Conservation (phyloP, 1,284 basidiomycete genomes). For the Termitomyces sp. region DNA sequence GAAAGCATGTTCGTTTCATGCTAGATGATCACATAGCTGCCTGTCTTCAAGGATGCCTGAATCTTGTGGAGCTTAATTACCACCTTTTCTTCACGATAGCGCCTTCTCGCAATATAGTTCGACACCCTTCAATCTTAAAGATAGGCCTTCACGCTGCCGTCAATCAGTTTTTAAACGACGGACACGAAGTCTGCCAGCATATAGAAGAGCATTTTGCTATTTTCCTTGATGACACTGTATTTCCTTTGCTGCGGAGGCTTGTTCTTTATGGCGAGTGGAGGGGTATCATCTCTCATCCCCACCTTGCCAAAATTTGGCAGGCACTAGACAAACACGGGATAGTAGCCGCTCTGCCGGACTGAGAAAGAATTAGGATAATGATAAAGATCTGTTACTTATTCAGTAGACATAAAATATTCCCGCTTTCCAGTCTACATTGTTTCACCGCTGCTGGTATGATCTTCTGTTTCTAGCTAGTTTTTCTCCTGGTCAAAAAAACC, state of each 20-base stretch:
- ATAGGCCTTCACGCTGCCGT: conserved; percentile 47
- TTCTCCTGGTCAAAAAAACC: conserved; percentile 37
- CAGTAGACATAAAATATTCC: background rate
- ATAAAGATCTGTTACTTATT: background rate
- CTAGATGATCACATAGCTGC: conserved; percentile 39
- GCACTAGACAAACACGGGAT: conserved; percentile 14
- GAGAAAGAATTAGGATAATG: background rate
- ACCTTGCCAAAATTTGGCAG: conserved; percentile 23
- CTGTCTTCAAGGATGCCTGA: conserved; percentile 42
- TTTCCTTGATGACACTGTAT: conserved; percentile 26
- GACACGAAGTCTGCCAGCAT: conserved; percentile 36
- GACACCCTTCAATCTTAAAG: conserved; percentile 33
- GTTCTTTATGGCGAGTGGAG: conserved; percentile 50
- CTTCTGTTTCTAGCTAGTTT: background rate
- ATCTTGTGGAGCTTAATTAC: conserved; percentile 50
- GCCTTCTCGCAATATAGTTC: conserved; percentile 23
- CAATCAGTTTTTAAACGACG: conserved; percentile 33
- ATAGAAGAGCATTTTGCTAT: conserved; percentile 43
- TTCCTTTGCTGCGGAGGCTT: conserved; percentile 36
- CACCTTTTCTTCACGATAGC: conserved; percentile 46
- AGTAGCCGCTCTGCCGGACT: background rate
- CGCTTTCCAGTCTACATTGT: background rate
- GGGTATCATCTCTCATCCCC: conserved; percentile 27
- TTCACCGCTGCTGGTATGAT: background rate
- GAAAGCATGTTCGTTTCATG: conserved; percentile 47